A percentile compares a stretch with the other conserved stretches of the same genome.
phyloP scores from a whole-genome alignment of 1,139 yeast genomes.

The Hyphopichia fennica region DNA sequence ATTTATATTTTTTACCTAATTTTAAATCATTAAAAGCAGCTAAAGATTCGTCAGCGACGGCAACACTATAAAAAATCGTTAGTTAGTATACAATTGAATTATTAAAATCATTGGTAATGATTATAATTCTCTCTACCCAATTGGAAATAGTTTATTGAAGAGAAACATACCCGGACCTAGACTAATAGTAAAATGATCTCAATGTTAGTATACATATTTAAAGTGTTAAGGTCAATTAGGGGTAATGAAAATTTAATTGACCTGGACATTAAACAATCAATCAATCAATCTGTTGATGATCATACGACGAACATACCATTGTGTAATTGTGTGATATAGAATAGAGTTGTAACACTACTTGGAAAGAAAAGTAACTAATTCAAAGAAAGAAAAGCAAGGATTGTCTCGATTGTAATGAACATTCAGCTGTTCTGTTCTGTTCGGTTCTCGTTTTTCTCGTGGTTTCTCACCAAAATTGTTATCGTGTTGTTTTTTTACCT shows the following conservation, averaged over 20 bases:
- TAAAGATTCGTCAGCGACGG: conserved; percentile 93
- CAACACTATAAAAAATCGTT: conserved; percentile 57
- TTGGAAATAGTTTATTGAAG: background rate
- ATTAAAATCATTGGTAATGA: too few relatives aligned
- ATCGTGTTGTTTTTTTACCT: conserved; percentile 3
- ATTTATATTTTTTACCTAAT: conserved; percentile 89
- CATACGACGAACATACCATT: conserved; percentile 7
- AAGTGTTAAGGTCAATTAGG: too few relatives aligned
- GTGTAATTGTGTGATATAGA: background rate
- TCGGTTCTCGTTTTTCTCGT: background rate
- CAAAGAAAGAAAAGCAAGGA: background rate
- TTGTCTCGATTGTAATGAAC: background rate
- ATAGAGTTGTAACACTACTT: background rate
- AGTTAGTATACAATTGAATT: too few relatives aligned
- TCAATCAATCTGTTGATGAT: conserved; percentile 3
- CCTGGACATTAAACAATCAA: too few relatives aligned
- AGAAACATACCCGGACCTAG: conserved; percentile 2
- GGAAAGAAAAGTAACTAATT: background rate
- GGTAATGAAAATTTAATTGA: too few relatives aligned
- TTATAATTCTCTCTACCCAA: background rate
- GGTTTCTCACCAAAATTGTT: background rate
- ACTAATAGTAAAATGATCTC: too few relatives aligned
- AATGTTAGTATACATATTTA: too few relatives aligned
- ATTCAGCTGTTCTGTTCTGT: background rate
- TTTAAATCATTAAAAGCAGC: conserved; percentile 93